Conservation (phyloP, 768 basidiomycete species). For the Rhodotorula graminis region DNA sequence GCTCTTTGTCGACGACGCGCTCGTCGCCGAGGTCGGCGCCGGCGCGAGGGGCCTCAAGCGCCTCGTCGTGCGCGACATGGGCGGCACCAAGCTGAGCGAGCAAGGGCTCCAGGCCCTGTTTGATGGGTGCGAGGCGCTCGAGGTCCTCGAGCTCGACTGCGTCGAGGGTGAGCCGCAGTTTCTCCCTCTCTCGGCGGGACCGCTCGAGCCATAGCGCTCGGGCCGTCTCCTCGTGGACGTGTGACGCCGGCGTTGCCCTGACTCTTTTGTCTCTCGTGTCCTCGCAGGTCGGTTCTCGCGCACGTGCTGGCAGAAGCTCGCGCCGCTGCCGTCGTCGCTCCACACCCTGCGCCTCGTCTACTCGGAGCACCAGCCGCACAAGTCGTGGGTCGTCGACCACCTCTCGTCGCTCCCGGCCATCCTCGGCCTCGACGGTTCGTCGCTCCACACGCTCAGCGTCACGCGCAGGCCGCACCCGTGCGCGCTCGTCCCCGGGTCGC, state of each 20-base stretch:
- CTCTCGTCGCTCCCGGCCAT: conserved; percentile 16
- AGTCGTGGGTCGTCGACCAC: conserved; percentile 34
- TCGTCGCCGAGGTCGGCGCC: conserved; percentile 7
- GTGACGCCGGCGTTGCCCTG: not conserved
- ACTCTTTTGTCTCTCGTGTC: not conserved
- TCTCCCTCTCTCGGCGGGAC: no score
- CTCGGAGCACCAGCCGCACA: conserved; percentile 30
- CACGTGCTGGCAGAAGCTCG: conserved; percentile 20
- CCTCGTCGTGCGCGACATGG: conserved; percentile 28
- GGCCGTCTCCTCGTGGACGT: not conserved
- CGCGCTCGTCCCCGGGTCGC: conserved; percentile 20
- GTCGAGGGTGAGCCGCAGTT: conserved; percentile 26
- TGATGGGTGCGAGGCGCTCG: conserved; percentile 23
- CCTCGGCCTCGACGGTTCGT: not conserved
- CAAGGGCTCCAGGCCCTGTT: conserved; percentile 1
- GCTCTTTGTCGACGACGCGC: conserved; percentile 31
- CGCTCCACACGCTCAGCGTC: conserved; percentile 13
- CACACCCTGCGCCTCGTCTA: conserved; percentile 14
- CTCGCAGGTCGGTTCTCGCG: conserved; percentile 28
- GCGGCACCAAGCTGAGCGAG: conserved; percentile 33
- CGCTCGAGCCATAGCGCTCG: no score
- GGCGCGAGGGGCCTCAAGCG: conserved; percentile 5
- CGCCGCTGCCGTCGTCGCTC: conserved; percentile 11
- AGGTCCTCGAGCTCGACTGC: conserved; percentile 15
- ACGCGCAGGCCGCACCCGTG: conserved; percentile 6